Percentiles rank a stretch among this genome's conserved stretches.
Evolutionary conservation across 75 land plant genomes (phyloP).

Genomic region (Picea glauca): DNA sequence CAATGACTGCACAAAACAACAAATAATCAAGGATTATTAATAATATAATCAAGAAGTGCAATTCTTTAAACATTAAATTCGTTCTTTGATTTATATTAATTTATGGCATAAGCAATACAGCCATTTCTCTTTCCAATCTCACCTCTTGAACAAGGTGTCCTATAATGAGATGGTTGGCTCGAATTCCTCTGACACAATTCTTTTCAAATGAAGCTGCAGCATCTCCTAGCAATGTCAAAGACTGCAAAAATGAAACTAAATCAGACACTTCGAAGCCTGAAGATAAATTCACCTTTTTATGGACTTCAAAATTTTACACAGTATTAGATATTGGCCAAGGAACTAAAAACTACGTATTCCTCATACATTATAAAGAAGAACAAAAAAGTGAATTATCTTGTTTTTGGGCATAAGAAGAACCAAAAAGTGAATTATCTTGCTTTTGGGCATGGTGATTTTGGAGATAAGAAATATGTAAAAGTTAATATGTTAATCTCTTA

Average conservation of each 20-base stretch:
- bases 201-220: constrained; percentile 92
- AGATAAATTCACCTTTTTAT: not conserved
- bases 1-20: constrained; percentile 64
- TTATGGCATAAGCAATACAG: too few relatives aligned
- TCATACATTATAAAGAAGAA: too few relatives aligned
- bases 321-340: not conserved
- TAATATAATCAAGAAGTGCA: not conserved
- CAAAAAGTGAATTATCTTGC: too few relatives aligned
- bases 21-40: not conserved
- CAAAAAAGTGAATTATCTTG: too few relatives aligned
- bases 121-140: not conserved
- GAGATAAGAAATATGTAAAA: too few relatives aligned
- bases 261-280: not conserved
- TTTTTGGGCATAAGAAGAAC: too few relatives aligned
- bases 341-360: too few relatives aligned
- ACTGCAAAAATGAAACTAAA: constrained; percentile 36
- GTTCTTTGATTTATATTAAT: not conserved
- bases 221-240: constrained; percentile 91
- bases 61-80: not conserved
- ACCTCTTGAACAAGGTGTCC: constrained; percentile 79
- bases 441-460: too few relatives aligned
- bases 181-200: constrained; percentile 94
- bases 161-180: constrained; percentile 79
- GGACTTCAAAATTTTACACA: not conserved
- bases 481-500: too few relatives aligned